Conservation (phyloP, 2,329 filamentous ascomycete genomes). For the Byssochlamys sp. region DNA sequence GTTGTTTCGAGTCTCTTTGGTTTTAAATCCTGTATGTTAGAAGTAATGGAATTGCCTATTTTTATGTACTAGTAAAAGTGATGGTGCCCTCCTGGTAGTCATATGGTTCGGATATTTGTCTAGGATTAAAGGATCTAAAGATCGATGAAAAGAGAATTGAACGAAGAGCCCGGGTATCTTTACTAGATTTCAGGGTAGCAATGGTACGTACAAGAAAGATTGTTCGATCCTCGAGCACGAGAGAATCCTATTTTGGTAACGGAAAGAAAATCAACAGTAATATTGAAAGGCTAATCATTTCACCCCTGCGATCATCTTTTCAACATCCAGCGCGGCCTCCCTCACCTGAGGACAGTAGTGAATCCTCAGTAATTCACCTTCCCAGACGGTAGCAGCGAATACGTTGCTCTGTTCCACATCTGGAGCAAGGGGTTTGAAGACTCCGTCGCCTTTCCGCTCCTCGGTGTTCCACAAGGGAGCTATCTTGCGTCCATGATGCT, state of each 20-base stretch:
- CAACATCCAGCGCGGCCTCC: constrained; percentile 60
- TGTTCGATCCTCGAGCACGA: not conserved
- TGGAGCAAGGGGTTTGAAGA: constrained; percentile 62
- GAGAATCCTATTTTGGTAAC: not conserved
- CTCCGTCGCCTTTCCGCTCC: constrained; percentile 81
- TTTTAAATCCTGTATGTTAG: not conserved
- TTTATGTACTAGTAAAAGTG: not conserved
- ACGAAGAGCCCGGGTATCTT: not conserved
- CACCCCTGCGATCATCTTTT: constrained; percentile 49
- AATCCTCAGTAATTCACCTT: constrained; percentile 72
- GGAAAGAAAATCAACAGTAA: not conserved
- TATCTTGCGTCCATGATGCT: constrained; percentile 73
- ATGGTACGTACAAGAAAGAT: not conserved
- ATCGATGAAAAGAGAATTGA: not conserved
- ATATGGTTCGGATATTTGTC: not conserved
- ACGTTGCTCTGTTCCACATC: constrained; percentile 82
- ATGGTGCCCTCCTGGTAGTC: not conserved
- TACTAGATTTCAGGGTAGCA: not conserved
- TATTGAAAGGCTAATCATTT: constrained; percentile 13
- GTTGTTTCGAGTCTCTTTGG: not conserved
- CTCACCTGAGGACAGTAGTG: constrained; percentile 83
- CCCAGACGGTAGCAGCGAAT: constrained; percentile 84
- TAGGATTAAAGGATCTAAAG: not conserved
- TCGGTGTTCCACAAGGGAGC: constrained; percentile 87
- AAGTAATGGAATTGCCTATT: not conserved